phyloP scores from a whole-genome alignment of 2,329 filamentous ascomycete species.

The Microsporum canis region DNA sequence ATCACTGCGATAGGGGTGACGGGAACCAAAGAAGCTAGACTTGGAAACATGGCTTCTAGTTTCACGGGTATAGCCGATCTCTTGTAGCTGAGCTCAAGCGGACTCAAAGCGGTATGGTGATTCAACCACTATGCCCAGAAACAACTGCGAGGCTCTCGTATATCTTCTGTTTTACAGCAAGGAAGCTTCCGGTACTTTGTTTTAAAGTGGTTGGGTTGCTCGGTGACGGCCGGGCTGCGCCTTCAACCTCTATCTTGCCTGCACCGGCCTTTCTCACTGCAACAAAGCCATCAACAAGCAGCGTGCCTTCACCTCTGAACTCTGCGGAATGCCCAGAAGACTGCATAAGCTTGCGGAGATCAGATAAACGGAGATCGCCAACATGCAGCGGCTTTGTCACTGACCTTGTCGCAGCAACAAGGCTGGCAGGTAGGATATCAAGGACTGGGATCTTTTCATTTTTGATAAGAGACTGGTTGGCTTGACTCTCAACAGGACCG shows the following conservation, averaged over 20 bases:
- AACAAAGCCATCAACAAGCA: constrained; percentile 79
- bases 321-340: constrained; percentile 74
- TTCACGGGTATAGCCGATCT: background rate
- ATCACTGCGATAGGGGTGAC: background rate
- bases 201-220: constrained; percentile 33
- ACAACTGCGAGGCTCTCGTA: constrained; percentile 92
- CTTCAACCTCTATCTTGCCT: constrained; percentile 82
- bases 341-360: constrained; percentile 75
- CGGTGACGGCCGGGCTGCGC: constrained; percentile 47
- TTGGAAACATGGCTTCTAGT: background rate
- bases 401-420: constrained; percentile 62
- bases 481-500: constrained; percentile 15
- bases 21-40: background rate
- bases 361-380: constrained; percentile 78
- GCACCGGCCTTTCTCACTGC: constrained; percentile 78
- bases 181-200: constrained; percentile 57
- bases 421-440: constrained; percentile 47
- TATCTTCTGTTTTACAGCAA: constrained; percentile 78
- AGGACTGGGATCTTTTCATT: constrained; percentile 40
- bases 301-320: constrained; percentile 82
- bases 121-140: constrained; percentile 41
- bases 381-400: constrained; percentile 85
- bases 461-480: constrained; percentile 20
- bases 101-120: background rate
- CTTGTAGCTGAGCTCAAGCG: background rate